These are phyloP conservation scores for Rachicladosporium sp. DNA, from an alignment of 2,329 filamentous ascomycete species.

Conservation along the genomic window DNA sequence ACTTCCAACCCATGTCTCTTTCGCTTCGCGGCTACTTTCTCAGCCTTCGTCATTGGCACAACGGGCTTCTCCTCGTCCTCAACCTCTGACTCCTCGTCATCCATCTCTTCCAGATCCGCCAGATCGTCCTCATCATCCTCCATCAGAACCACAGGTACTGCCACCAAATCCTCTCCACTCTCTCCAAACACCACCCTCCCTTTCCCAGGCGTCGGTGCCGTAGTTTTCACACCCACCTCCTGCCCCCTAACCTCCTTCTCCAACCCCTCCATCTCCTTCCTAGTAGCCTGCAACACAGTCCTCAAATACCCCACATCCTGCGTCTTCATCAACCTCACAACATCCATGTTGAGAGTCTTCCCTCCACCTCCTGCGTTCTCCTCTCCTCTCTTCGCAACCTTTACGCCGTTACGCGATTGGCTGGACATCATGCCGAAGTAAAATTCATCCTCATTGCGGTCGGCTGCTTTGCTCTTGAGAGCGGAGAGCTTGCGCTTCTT, in stretches of 20 bases:
- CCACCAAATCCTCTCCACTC: slow-evolving; percentile 15
- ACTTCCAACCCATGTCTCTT: slow-evolving; percentile 39
- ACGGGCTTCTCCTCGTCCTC: slow-evolving; percentile 8
- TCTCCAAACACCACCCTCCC: slow-evolving; percentile 29
- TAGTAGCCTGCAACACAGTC: slow-evolving; percentile 44
- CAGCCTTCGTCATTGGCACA: slow-evolving; percentile 20
- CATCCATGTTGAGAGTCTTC: slow-evolving; percentile 39
- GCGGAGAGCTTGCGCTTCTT: slow-evolving; percentile 49
- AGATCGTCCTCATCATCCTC: slow-evolving; percentile 4
- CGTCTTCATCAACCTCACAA: slow-evolving; percentile 52
- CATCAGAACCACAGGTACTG: not conserved
- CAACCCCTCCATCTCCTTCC: slow-evolving; percentile 40
- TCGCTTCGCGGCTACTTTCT: slow-evolving; percentile 36
- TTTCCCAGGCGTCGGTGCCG: slow-evolving; percentile 10
- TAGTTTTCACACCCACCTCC: slow-evolving; percentile 29
- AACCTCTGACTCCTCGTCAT: slow-evolving; percentile 10
- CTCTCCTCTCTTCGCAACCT: slow-evolving; percentile 34
- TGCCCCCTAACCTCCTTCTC: slow-evolving; percentile 23
- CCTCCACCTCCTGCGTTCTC: slow-evolving; percentile 19
- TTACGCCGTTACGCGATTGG: slow-evolving; percentile 35
- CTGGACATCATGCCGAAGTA: slow-evolving; percentile 51
- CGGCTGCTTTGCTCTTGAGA: slow-evolving; percentile 47
- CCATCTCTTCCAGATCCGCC: slow-evolving; percentile 8
- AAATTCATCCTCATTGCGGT: slow-evolving; percentile 55
- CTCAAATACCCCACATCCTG: slow-evolving; percentile 52